Conservation (phyloP, 345 rosid genomes). For the Durio zibethinus region DNA sequence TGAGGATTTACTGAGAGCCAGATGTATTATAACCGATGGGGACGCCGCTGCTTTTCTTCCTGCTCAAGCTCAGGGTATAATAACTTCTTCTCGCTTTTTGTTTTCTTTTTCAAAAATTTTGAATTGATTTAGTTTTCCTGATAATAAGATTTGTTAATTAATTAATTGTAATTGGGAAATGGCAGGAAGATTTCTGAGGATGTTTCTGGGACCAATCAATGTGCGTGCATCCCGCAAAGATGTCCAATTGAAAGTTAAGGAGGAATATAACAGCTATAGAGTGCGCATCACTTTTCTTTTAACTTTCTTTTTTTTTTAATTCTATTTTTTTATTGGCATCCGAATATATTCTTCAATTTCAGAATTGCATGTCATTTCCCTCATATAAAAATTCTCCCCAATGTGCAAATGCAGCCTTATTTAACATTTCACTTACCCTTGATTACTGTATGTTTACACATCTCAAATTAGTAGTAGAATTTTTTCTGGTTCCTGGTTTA, state of each 20-base stretch:
- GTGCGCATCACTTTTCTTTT: conserved; percentile 49
- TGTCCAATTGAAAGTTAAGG: conserved; percentile 87
- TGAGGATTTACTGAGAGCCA: conserved; percentile 83
- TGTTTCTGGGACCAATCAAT: conserved; percentile 93
- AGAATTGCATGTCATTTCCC: neutral
- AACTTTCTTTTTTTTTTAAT: no score
- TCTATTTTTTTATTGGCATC: neutral
- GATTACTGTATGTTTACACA: neutral
- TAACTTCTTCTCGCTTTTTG: neutral
- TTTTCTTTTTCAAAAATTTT: neutral
- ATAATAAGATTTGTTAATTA: neutral
- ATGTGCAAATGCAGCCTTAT: neutral
- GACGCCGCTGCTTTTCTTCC: conserved; percentile 86
- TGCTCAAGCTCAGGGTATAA: conserved; percentile 58
- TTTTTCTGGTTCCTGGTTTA: neutral
- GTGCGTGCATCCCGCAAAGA: conserved; percentile 88
- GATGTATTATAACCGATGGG: conserved; percentile 69
- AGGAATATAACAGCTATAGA: conserved; percentile 93
- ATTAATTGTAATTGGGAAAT: neutral
- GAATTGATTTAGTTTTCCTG: neutral
- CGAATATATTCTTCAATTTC: neutral
- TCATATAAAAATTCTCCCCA: neutral
- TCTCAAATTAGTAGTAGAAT: neutral
- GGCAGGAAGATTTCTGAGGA: conserved; percentile 64
- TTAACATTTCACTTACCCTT: neutral